These are phyloP conservation scores for Solanum medicagineum DNA, from an alignment of 257 asterid genomes.

Conservation along the genomic window DNA sequence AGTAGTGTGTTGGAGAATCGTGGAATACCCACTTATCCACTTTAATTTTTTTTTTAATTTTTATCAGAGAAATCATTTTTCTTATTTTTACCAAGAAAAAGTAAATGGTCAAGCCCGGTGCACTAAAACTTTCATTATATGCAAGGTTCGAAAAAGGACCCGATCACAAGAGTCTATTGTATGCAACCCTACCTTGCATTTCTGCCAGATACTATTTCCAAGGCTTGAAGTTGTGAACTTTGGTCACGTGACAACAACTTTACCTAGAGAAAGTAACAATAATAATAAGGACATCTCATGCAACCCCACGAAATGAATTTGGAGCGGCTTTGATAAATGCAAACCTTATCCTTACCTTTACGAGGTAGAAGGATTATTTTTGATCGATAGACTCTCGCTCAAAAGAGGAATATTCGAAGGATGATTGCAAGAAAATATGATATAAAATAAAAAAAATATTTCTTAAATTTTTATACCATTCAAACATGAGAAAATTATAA, in stretches of 20 bases:
- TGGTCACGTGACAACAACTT: too few relatives aligned
- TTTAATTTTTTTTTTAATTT: too few relatives aligned
- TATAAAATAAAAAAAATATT: background rate
- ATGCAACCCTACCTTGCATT: too few relatives aligned
- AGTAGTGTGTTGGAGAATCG: background rate
- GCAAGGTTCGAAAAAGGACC: too few relatives aligned
- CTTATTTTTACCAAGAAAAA: background rate
- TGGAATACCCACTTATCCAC: background rate
- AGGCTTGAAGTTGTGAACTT: too few relatives aligned
- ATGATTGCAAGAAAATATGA: background rate
- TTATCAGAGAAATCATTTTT: background rate
- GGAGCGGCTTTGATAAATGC: background rate
- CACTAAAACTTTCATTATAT: too few relatives aligned
- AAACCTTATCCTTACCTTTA: background rate
- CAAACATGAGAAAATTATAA: background rate
- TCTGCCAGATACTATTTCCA: too few relatives aligned
- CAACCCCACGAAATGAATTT: background rate
- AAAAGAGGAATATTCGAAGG: background rate
- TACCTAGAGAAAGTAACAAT: background rate
- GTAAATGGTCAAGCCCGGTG: too few relatives aligned
- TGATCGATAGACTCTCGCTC: background rate
- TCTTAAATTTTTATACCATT: background rate
- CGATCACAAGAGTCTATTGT: too few relatives aligned
- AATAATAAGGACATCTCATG: background rate
- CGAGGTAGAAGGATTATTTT: background rate